Base-by-base conservation (phyloP, 768 basidiomycete genomes). In the Pleurotus sapidus region DNA sequence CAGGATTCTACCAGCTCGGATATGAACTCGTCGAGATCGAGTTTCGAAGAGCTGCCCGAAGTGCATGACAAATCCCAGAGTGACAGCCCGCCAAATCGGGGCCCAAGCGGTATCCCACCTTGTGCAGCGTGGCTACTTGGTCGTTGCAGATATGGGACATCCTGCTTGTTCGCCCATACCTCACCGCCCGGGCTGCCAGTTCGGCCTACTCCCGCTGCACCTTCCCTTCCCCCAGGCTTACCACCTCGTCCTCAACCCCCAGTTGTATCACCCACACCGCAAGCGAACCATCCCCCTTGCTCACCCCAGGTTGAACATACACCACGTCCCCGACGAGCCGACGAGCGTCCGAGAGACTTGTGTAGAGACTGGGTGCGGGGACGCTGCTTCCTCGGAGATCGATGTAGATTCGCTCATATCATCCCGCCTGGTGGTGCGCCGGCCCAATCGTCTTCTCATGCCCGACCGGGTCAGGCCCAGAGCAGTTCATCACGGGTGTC, bases 361-460 rank as follows among this genome's bases (percentile, higher is more conserved):
- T 76, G 74, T 47, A 59, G 60, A 46, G 49, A 34, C 0, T 74
- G 71, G 70, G 60, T 70, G 24, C 66, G 60, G 5, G 61, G 61
- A 55, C 43, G 56, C 5, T 77, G 75, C 57, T 24, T 47, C 12
- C 56, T 24, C 17, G 71, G 70, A 6, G 66, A 69, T 56, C 40
- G 57, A 3, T 75, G 74, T 55, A 60, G 38, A 37, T 69, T 57
- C 49, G 56, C 65, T 11, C 75, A 77, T 60, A 64, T 65, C 7
- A 68, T 73, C 40, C 59, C 51, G 15, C 51, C 51, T 23, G 51
- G 51, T 9, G 30, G 30, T 34, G 47, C 47, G 7, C 23, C 24
- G 23, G 15, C 7, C 23, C 5, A 30, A 20, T 25, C 51, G 20
- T n/a, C 37, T 23, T n/a, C n/a, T 9, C 39, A 39, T 25, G 15